These are phyloP conservation scores for Citrus sp. DNA, from an alignment of 345 rosid genomes.

Conservation along the genomic window DNA sequence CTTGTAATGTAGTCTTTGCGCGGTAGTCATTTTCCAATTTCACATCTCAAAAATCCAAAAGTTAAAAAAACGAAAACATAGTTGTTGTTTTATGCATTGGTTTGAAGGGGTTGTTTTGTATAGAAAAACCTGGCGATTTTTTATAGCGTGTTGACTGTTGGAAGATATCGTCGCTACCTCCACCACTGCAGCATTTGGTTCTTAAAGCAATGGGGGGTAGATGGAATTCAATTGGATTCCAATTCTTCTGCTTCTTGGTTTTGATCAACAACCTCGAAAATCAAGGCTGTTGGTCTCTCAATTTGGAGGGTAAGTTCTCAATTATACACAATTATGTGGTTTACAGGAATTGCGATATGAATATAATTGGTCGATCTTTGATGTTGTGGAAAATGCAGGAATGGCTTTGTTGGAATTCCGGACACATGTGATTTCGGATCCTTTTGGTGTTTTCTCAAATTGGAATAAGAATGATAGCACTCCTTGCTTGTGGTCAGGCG, in stretches of 20 bases:
- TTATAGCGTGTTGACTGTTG: slow-evolving; percentile 34
- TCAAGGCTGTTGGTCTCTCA: slow-evolving; percentile 46
- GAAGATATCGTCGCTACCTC: slow-evolving; percentile 36
- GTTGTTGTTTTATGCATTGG: slow-evolving; percentile 8
- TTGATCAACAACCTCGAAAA: slow-evolving; percentile 40
- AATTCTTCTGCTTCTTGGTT: slow-evolving; percentile 46
- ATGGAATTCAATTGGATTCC: slow-evolving; percentile 69
- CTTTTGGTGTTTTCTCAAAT: slow-evolving; percentile 55
- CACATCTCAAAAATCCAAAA: background rate
- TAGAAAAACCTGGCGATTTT: slow-evolving; percentile 66
- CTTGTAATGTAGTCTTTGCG: slow-evolving; percentile 35
- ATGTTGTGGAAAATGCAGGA: slow-evolving; percentile 44
- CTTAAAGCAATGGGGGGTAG: slow-evolving; percentile 64
- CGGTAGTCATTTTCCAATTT: slow-evolving; percentile 6
- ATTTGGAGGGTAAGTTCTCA: slow-evolving; percentile 54
- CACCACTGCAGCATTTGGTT: slow-evolving; percentile 38
- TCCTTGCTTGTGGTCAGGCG: slow-evolving; percentile 77
- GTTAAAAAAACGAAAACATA: background rate
- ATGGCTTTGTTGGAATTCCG: slow-evolving; percentile 64
- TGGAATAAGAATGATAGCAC: slow-evolving; percentile 55
- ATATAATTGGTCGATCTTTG: background rate
- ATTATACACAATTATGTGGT: slow-evolving; percentile 4
- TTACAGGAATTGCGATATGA: background rate
- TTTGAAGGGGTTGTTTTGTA: slow-evolving; percentile 21
- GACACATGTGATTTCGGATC: slow-evolving; percentile 58